A percentile compares a stretch with the other conserved stretches of the same genome.
Conservation (phyloP, 495 filamentous ascomycete species). For the Cenococcum geophilum region DNA sequence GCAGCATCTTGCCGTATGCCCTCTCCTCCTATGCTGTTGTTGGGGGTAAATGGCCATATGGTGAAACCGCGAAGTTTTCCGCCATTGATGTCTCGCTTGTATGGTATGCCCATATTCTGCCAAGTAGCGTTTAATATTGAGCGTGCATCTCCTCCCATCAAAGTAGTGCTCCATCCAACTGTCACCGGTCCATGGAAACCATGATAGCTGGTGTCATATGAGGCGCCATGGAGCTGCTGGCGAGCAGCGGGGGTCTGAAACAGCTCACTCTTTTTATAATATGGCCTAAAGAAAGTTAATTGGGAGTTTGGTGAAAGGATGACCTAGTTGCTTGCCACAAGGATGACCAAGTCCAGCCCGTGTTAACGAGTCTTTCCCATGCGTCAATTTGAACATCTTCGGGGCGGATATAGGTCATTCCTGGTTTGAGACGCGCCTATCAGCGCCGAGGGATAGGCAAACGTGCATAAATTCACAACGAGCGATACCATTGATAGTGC, state of each 20-base stretch:
- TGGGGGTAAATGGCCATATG: conserved; percentile 16
- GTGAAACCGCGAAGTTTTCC: conserved; percentile 15
- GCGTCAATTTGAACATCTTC: conserved; percentile 36
- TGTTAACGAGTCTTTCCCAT: conserved; percentile 18
- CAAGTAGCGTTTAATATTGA: conserved; percentile 7
- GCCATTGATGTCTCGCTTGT: conserved; percentile 12
- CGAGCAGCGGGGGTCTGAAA: conserved; percentile 10
- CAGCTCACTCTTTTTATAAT: conserved; percentile 12
- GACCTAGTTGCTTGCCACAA: background rate
- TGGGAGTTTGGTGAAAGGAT: background rate
- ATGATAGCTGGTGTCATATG: conserved; percentile 6
- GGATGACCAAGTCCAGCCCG: conserved; percentile 19
- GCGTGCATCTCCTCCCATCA: conserved; percentile 8
- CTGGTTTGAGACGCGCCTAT: conserved; percentile 21
- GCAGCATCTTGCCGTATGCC: conserved; percentile 17
- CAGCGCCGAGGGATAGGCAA: too few species aligned
- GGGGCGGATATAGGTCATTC: conserved; percentile 45
- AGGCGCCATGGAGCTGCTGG: conserved; percentile 6
- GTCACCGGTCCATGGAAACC: conserved; percentile 9
- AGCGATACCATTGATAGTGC: conserved; percentile 46
- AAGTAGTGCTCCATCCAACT: conserved; percentile 12
- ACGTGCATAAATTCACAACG: too few species aligned
- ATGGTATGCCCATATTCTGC: conserved; percentile 3
- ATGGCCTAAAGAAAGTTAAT: conserved; percentile 3
- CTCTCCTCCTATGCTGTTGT: background rate